Percentiles rank a stretch among this genome's conserved stretches.
Conservation (phyloP, 257 asterid species). For the Ballota nigra region DNA sequence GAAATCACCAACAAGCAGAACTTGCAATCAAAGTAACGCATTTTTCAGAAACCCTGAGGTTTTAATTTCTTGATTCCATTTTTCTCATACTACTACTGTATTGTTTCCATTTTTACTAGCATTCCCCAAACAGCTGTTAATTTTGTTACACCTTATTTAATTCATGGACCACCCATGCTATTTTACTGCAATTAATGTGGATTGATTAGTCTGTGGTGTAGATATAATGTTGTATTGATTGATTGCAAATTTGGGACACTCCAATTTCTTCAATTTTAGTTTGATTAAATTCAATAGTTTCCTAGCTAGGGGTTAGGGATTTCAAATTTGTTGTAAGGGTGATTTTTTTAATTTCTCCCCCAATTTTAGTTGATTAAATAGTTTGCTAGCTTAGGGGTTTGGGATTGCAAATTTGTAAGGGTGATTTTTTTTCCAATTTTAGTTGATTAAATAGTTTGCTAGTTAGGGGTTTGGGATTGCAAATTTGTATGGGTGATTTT, state of each 20-base stretch:
- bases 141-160: constrained; percentile 12
- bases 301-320: not conserved
- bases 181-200: constrained; percentile 17
- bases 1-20: constrained; percentile 32
- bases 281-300: not conserved
- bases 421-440: too few species aligned
- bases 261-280: too few species aligned
- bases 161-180: not conserved
- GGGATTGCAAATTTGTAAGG: too few species aligned
- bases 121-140: constrained; percentile 14
- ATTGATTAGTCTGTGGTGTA: constrained; percentile 8
- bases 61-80: not conserved
- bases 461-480: too few species aligned
- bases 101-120: not conserved
- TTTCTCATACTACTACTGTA: too few species aligned
- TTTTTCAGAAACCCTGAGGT: constrained; percentile 32
- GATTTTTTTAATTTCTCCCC: too few species aligned
- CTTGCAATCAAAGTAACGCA: constrained; percentile 58
- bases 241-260: not conserved
- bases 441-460: too few species aligned
- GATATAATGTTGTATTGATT: not conserved
- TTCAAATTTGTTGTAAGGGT: too few species aligned
- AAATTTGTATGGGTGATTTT: too few species aligned
- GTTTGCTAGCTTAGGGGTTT: too few species aligned
- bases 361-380: too few species aligned